phyloP scores from a whole-genome alignment of 202 grass and related monocot species.

The Cymbopogon flexuosus region DNA sequence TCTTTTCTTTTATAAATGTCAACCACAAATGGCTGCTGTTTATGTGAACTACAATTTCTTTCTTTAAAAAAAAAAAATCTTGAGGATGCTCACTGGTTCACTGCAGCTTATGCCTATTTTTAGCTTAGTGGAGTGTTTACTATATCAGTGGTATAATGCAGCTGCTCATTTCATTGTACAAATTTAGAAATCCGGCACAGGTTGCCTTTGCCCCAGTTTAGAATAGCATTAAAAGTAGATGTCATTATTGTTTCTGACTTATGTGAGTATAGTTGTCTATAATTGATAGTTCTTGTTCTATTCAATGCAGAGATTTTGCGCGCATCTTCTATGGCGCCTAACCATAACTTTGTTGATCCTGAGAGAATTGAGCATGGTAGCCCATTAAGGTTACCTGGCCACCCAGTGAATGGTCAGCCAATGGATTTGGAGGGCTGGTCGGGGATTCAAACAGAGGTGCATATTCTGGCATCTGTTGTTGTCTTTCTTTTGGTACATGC shows the following conservation, averaged over 20 bases:
- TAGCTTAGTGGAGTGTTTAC: slow-evolving; percentile 7
- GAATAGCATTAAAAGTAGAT: background rate
- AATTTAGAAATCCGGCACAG: background rate
- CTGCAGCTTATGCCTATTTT: slow-evolving; percentile 21
- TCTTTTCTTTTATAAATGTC: background rate
- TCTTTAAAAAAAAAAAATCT: background rate
- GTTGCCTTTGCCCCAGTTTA: slow-evolving; percentile 2
- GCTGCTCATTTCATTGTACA: background rate
- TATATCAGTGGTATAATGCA: background rate
- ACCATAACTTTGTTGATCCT: slow-evolving; percentile 75
- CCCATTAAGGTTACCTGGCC: slow-evolving; percentile 75
- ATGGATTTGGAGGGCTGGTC: slow-evolving; percentile 94
- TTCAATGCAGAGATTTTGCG: slow-evolving; percentile 85
- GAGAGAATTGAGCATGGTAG: slow-evolving; percentile 87
- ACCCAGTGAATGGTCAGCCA: slow-evolving; percentile 78
- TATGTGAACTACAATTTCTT: background rate
- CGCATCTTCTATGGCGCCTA: slow-evolving; percentile 63
- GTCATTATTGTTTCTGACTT: slow-evolving; percentile 7
- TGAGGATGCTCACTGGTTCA: background rate
- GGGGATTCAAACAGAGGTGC: slow-evolving; percentile 75
- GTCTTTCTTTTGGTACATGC: background rate
- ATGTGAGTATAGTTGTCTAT: background rate
- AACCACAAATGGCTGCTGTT: background rate
- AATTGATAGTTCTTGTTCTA: slow-evolving; percentile 9
- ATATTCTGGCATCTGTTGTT: slow-evolving; percentile 12